phyloP scores from a whole-genome alignment of 352 stramenopile genomes.

The Pythium brassicae region DNA sequence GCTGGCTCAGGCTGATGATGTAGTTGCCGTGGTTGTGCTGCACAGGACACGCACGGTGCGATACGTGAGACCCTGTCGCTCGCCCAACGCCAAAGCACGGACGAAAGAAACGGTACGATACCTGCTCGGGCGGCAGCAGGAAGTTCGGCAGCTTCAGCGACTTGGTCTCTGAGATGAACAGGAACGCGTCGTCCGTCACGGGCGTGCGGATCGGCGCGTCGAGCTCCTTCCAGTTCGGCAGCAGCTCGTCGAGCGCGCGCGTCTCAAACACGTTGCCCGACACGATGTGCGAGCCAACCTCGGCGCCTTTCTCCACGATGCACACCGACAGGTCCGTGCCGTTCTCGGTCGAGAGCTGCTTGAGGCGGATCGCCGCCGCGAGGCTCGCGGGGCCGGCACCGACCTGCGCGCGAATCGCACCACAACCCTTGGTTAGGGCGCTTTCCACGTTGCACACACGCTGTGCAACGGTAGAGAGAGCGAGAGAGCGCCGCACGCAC shows the following conservation, averaged over 20 bases:
- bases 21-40: slow-evolving; percentile 98
- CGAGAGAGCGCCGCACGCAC: slow-evolving; percentile 37
- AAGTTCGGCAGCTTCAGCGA: slow-evolving; percentile 89
- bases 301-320: slow-evolving; percentile 93
- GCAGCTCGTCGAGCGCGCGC: slow-evolving; percentile 93
- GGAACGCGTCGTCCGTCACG: slow-evolving; percentile 94
- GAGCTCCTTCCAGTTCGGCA: slow-evolving; percentile 94
- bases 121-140: slow-evolving; percentile 91
- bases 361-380: slow-evolving; percentile 95
- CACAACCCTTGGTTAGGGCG: no score
- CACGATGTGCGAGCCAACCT: slow-evolving; percentile 98
- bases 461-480: no score
- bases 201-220: slow-evolving; percentile 89
- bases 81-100: no score
- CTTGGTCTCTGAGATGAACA: slow-evolving; percentile 88
- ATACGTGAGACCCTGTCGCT: no score
- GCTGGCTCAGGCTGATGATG: slow-evolving; percentile 95
- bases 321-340: slow-evolving; percentile 94
- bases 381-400: slow-evolving; percentile 90
- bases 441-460: no score
- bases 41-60: no score
- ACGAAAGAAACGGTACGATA: no score
- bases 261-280: slow-evolving; percentile 99
- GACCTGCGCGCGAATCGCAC: slow-evolving; percentile 26
- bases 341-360: slow-evolving; percentile 94